Percentiles rank a stretch among this genome's conserved stretches.
Evolutionary conservation across 306 rosid genomes (phyloP).

Genomic region (Lathyrus oleraceus): DNA sequence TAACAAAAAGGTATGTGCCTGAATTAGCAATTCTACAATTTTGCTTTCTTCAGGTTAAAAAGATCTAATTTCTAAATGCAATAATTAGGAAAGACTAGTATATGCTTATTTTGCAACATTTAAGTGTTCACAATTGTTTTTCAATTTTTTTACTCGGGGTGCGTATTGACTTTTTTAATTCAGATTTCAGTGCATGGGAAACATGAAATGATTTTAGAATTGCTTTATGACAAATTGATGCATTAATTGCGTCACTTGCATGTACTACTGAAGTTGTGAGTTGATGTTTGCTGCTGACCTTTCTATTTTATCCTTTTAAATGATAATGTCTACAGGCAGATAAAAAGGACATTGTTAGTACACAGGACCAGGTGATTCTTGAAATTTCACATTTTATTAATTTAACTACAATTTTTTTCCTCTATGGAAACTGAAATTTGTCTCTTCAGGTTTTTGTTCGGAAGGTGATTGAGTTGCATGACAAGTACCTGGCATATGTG

Average conservation of each 20-base stretch:
- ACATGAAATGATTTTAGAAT: conserved; percentile 17
- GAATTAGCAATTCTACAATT: conserved; percentile 25
- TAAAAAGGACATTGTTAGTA: conserved; percentile 68
- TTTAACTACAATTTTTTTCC: conserved; percentile 6
- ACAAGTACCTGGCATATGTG: conserved; percentile 83
- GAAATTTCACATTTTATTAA: background rate
- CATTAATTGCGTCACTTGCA: conserved; percentile 10
- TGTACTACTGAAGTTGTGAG: conserved; percentile 24
- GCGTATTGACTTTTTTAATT: background rate
- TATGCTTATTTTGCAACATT: conserved; percentile 8
- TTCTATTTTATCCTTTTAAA: conserved; percentile 25
- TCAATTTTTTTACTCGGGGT: background rate
- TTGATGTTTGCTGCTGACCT: conserved; percentile 37
- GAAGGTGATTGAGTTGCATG: conserved; percentile 88
- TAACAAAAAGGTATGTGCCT: conserved; percentile 69
- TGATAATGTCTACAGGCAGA: conserved; percentile 67
- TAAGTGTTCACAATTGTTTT: conserved; percentile 18
- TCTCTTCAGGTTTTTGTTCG: conserved; percentile 73
- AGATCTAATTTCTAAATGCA: conserved; percentile 20
- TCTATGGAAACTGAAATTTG: conserved; percentile 36
- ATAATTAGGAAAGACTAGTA: conserved; percentile 14
- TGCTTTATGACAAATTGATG: conserved; percentile 12
- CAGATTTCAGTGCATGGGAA: background rate
- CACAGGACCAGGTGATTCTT: conserved; percentile 73
- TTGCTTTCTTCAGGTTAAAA: conserved; percentile 21